Conservation (phyloP, 1,139 yeast genomes). For the Candida tetrigidarum region DNA sequence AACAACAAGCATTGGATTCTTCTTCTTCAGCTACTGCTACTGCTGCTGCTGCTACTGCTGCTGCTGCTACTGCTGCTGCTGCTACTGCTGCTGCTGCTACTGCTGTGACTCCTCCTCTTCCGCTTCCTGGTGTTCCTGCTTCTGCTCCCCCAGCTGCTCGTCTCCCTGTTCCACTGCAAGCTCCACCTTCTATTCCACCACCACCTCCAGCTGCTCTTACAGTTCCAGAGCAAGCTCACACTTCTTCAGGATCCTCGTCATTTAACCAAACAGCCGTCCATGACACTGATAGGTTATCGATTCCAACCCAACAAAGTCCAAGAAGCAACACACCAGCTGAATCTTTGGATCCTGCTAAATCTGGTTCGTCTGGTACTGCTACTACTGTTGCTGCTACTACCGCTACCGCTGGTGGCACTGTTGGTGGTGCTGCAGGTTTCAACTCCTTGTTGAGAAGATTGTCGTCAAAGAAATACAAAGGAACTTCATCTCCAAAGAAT, state of each 20-base stretch:
- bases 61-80: too few relatives aligned
- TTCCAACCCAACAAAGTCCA: constrained; percentile 44
- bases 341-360: constrained; percentile 36
- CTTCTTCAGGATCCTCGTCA: constrained; percentile 36
- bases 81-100: too few relatives aligned
- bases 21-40: too few relatives aligned
- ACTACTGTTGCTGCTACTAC: constrained; percentile 24
- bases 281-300: constrained; percentile 9
- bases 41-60: too few relatives aligned
- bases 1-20: constrained; percentile 8
- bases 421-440: constrained; percentile 33
- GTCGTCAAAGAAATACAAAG: constrained; percentile 38
- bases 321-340: constrained; percentile 28
- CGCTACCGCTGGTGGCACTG: constrained; percentile 29
- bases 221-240: constrained; percentile 74
- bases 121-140: constrained; percentile 2
- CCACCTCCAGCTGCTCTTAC: constrained; percentile 31
- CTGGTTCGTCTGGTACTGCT: constrained; percentile 29
- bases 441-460: constrained; percentile 44
- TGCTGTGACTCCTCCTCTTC: too few relatives aligned
- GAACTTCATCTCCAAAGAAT: constrained; percentile 22
- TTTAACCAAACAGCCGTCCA: constrained; percentile 21
- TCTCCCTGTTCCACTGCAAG: too few relatives aligned
- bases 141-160: constrained; percentile 23
- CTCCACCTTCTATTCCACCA: constrained; percentile 3